These are phyloP conservation scores for Mucor lusitanicus DNA, from an alignment of 371 early-diverging fungal species.

Conservation along the genomic window DNA sequence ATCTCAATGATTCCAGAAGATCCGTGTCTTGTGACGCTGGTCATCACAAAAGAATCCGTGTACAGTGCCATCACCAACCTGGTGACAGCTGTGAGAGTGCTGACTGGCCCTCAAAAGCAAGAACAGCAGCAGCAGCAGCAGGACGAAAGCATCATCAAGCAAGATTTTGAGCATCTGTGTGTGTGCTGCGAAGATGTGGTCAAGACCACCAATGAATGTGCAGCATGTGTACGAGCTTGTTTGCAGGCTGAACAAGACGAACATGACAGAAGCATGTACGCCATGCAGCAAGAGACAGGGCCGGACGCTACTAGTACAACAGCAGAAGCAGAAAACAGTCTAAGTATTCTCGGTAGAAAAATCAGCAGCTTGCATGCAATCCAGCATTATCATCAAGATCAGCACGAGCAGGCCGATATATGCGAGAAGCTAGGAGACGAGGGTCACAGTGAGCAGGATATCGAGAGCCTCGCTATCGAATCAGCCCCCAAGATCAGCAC, in stretches of 20 bases:
- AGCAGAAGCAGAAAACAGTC: slow-evolving; percentile 24
- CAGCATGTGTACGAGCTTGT: slow-evolving; percentile 32
- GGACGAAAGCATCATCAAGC: neutral
- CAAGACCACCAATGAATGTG: slow-evolving; percentile 36
- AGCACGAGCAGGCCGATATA: neutral
- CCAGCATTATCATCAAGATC: slow-evolving; percentile 31
- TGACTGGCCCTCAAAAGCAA: slow-evolving; percentile 27
- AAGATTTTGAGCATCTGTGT: slow-evolving; percentile 29
- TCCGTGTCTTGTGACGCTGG: slow-evolving; percentile 40
- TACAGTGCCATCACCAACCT: slow-evolving; percentile 52
- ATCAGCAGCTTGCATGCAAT: slow-evolving; percentile 36
- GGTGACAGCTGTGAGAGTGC: slow-evolving; percentile 45
- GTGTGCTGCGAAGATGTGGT: slow-evolving; percentile 41
- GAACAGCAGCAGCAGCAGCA: neutral
- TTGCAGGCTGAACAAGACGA: slow-evolving; percentile 17
- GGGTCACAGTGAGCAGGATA: neutral
- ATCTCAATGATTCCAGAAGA: slow-evolving; percentile 42
- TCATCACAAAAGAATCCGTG: slow-evolving; percentile 49
- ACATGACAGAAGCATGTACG: slow-evolving; percentile 12
- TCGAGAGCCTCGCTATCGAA: slow-evolving; percentile 5
- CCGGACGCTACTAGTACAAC: slow-evolving; percentile 18
- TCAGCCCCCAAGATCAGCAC: neutral
- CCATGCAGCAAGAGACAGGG: slow-evolving; percentile 18
- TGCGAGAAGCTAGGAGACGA: neutral
- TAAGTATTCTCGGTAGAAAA: slow-evolving; percentile 43